phyloP scores from a whole-genome alignment of 768 basidiomycete genomes.

The Cystofilobasidium bisporidii region DNA sequence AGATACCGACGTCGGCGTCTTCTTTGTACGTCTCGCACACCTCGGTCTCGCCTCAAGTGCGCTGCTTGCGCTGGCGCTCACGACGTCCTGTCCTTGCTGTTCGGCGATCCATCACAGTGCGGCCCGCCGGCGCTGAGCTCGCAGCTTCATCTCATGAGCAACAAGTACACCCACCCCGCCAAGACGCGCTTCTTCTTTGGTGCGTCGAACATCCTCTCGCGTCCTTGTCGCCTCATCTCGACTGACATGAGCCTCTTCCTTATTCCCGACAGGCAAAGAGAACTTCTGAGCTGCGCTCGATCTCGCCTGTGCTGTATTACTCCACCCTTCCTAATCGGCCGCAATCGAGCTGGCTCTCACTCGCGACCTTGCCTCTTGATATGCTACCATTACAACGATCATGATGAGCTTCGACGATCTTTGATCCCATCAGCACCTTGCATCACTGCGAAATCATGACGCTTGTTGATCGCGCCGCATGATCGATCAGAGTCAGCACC shows the following conservation, averaged over 20 bases:
- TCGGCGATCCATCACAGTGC: constrained; percentile 37
- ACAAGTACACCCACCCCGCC: constrained; percentile 70
- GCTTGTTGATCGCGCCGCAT: too few species aligned
- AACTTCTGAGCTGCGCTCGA: neutral
- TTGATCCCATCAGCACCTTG: too few species aligned
- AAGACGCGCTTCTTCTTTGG: constrained; percentile 79
- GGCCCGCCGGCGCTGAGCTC: constrained; percentile 24
- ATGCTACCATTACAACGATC: too few species aligned
- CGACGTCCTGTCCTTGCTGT: constrained; percentile 47
- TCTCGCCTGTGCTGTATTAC: too few species aligned
- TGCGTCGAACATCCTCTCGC: neutral
- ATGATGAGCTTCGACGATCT: too few species aligned
- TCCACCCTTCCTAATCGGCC: neutral
- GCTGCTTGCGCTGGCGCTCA: constrained; percentile 10
- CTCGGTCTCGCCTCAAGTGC: too few species aligned
- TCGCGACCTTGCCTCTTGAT: too few species aligned
- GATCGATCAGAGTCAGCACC: too few species aligned
- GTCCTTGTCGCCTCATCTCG: too few species aligned
- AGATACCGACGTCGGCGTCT: constrained; percentile 82
- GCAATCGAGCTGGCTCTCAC: too few species aligned
- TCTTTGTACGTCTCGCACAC: constrained; percentile 29
- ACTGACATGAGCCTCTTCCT: too few species aligned
- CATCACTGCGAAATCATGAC: too few species aligned
- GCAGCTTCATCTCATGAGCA: constrained; percentile 63
- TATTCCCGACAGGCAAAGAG: neutral